Evolutionary conservation across 768 basidiomycete genomes (phyloP), one percentile per base, ranked within the genome.

Genomic region (Kwoniella dendrophila): DNA sequence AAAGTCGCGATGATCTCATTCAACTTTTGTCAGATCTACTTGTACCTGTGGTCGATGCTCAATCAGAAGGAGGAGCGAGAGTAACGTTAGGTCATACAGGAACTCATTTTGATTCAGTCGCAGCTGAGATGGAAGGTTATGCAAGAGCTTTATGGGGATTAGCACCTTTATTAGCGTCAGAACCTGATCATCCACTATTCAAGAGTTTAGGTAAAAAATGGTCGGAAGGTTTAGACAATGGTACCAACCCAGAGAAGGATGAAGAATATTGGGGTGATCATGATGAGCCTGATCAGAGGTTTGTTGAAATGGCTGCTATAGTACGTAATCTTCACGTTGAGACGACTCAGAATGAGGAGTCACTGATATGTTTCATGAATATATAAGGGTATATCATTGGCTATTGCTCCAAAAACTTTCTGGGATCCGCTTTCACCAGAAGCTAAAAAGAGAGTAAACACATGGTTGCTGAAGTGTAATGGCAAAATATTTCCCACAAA

Each of bases 291-390:
- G 88, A 89, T 78, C 88, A 89, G 77, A 79, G 88, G 32, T 89
- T 89, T 86, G 89, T 89, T 0, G 89, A 89, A 76, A 88, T 88
- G 78, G 86, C 86, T 54, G 85, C 88, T 3, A 86, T 89, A 63
- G 89, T 72, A 61, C 38, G 70, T 67, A 8, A 26, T 27, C 3
- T 4, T 22, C 29, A 12, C 51, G 48, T 52, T 34, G 18, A 52
- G 12, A 20, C 20, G 53, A 41, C 14, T 33, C 14, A 5, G 27
- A 48, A 11, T 10, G 26, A 0, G 36, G 11, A n/a, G 6, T 4
- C 10, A 3, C 41, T 57, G 55, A 38, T 30, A 10, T 16, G 22
- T 10, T 10, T 24, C 22, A 10, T 5, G 29, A 10, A 10, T 18
- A 11, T 38, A 16, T 20, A 10, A 71, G 70, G 70, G 88, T 0